Evolutionary conservation across 2,329 filamentous ascomycete genomes (phyloP).

Genomic region (Aquanectria penicillioides): DNA sequence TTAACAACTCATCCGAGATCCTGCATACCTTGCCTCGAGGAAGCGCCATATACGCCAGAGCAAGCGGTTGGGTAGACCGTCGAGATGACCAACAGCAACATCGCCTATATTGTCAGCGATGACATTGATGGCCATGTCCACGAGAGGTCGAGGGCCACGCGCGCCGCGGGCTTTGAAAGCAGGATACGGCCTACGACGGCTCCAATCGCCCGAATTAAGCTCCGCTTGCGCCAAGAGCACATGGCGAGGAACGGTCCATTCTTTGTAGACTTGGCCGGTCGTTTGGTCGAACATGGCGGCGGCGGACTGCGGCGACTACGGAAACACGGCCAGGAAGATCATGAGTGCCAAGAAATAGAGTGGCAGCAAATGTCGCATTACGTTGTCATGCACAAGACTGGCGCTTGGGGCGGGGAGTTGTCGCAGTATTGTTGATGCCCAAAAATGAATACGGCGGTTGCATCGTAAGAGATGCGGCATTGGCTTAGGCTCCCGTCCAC

Average conservation of each 20-base stretch:
- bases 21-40: constrained; percentile 49
- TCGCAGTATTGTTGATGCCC: no score
- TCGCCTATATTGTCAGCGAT: constrained; percentile 50
- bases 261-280: constrained; percentile 50
- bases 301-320: neutral
- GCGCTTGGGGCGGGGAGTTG: no score
- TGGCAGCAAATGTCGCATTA: neutral
- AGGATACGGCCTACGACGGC: constrained; percentile 44
- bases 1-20: neutral
- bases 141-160: constrained; percentile 49
- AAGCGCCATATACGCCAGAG: constrained; percentile 52
- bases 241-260: constrained; percentile 49
- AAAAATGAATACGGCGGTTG: no score
- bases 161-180: constrained; percentile 38
- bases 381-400: no score
- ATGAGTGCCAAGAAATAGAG: neutral
- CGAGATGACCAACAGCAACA: constrained; percentile 46
- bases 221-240: constrained; percentile 33
- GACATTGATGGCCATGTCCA: constrained; percentile 52
- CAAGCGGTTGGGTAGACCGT: constrained; percentile 47
- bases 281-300: constrained; percentile 46
- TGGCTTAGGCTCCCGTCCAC: no score
- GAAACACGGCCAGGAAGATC: neutral
- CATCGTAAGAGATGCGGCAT: no score
- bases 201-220: constrained; percentile 47